Evolutionary conservation across 2,329 filamentous ascomycete species (phyloP).

Genomic region (Aurifilum marmelostoma): DNA sequence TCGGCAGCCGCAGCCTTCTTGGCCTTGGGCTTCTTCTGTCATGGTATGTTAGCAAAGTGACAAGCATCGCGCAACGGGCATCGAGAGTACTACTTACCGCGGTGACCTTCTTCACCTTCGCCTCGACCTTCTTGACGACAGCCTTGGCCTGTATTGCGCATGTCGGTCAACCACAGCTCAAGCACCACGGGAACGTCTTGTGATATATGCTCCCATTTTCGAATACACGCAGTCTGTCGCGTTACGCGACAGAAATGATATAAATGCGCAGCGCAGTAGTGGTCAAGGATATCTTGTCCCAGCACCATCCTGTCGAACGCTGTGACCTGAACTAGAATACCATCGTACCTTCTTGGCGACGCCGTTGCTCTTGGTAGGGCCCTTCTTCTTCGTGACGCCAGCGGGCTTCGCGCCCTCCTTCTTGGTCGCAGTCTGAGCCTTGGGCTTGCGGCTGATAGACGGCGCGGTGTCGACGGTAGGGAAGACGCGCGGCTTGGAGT

Average conservation of each 20-base stretch:
- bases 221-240: background rate
- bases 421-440: conserved; percentile 35
- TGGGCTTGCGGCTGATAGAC: conserved; percentile 46
- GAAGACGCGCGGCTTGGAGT: conserved; percentile 57
- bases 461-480: conserved; percentile 52
- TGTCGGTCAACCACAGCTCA: background rate
- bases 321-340: background rate
- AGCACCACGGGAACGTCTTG: background rate
- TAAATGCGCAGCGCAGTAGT: background rate
- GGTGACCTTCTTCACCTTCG: conserved; percentile 30
- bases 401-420: conserved; percentile 37
- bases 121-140: conserved; percentile 32
- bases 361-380: conserved; percentile 41
- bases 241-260: background rate
- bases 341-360: conserved; percentile 38
- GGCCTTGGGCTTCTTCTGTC: conserved; percentile 39
- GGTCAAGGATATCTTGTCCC: background rate
- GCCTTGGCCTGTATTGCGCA: conserved; percentile 36
- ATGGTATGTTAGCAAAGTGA: background rate
- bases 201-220: background rate
- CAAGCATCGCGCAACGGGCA: background rate
- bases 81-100: conserved; percentile 26
- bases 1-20: conserved; percentile 35
- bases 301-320: background rate
- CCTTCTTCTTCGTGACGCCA: conserved; percentile 44